Base-by-base conservation (phyloP, 768 basidiomycete genomes). In the Pisolithus microcarpus region DNA sequence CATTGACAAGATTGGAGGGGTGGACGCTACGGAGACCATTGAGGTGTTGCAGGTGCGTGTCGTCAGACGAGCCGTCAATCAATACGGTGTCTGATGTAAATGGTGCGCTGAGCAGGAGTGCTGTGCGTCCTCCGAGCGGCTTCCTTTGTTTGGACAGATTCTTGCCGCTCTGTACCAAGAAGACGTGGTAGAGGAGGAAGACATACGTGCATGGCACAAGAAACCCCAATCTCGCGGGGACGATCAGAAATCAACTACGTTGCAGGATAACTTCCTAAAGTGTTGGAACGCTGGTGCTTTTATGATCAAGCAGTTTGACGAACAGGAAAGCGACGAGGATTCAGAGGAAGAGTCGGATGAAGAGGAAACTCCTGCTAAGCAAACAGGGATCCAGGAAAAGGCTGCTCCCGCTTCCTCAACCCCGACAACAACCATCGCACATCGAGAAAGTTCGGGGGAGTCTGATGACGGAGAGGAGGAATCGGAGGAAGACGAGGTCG, bases 101-200 rank as follows among this genome's bases (percentile, higher is more conserved):
- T n/a, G 7, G 19, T 31, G 45, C 44, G 10, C 37, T n/a, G 26
- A 13, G 15, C 26, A 89, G 87, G 74, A 68, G 43, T 80, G 85
- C 62, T 89, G 85, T 52, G 80, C 83, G 46, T 74, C 57, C 9
- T 87, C 80, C 19, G 73, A 72, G 54, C 82, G 85, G 51, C 66
- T 81, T 59, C 74, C 80, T 16, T 72, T 91, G 51, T 98, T 96
- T 66, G 88, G 87, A 4, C 82, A 88, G 60, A 79, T 95, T 50
- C 78, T 98, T 21, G 85, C 85, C 28, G 84, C 85, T 3, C 72
- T 93, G 13, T 99, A 97, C 66, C 88, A 95, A 62, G 76, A 78
- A n/a, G 95, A 99, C 64, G 79, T 96, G 42, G 83, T 96, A 2
- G 88, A 89, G 45, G 92, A 93, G 60, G 87, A 91, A 46, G 85